Percentiles rank a stretch among this genome's conserved stretches.
These are phyloP conservation scores for Takashimella koratensis DNA, from an alignment of 1,284 basidiomycete genomes.

Conservation along the genomic window DNA sequence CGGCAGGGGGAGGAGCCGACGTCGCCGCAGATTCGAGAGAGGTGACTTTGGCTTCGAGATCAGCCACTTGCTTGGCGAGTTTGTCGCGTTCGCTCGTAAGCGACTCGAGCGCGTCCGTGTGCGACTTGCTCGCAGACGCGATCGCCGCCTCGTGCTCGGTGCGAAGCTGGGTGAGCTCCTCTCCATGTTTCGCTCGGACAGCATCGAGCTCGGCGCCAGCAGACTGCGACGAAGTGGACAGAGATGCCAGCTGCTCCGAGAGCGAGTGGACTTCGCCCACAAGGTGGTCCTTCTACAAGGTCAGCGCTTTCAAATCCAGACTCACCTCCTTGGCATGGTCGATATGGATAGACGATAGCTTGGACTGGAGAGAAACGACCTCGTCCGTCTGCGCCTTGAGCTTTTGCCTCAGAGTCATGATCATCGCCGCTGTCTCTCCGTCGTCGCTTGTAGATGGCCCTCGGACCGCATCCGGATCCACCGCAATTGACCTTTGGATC, in stretches of 20 bases:
- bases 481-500: slow-evolving; percentile 54
- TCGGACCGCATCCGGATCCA: slow-evolving; percentile 52
- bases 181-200: slow-evolving; percentile 17
- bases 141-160: slow-evolving; percentile 23
- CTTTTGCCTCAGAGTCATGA: slow-evolving; percentile 72
- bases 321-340: slow-evolving; percentile 52
- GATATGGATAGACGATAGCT: slow-evolving; percentile 30
- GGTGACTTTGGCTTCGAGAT: slow-evolving; percentile 15
- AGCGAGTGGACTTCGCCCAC: slow-evolving; percentile 48
- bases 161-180: slow-evolving; percentile 1
- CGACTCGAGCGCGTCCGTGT: neutral
- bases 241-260: slow-evolving; percentile 38
- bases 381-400: slow-evolving; percentile 75
- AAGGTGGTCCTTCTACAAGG: slow-evolving; percentile 47
- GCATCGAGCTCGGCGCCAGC: slow-evolving; percentile 25
- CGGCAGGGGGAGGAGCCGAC: neutral
- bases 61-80: neutral
- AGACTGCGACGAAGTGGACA: slow-evolving; percentile 21
- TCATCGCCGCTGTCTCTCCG: slow-evolving; percentile 71
- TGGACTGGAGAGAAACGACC: slow-evolving; percentile 45
- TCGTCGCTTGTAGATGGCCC: slow-evolving; percentile 58
- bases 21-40: slow-evolving; percentile 6
- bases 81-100: neutral
- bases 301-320: slow-evolving; percentile 7
- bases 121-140: too few species aligned